phyloP scores from a whole-genome alignment of 768 basidiomycete species.

The Macrocybe gigantea region DNA sequence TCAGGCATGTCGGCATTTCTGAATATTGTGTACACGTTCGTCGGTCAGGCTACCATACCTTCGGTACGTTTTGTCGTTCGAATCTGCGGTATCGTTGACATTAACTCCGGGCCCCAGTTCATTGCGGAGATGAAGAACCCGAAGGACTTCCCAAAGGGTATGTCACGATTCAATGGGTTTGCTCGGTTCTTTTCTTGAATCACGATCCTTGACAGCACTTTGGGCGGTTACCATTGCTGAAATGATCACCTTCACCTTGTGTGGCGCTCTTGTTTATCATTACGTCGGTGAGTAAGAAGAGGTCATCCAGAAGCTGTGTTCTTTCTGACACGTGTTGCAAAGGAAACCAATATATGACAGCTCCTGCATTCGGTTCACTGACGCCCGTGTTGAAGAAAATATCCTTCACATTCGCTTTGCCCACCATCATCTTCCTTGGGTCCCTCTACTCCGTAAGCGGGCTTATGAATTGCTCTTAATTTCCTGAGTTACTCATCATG shows the following conservation, averaged over 20 bases:
- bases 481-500: too few relatives aligned
- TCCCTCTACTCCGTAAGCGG: slow-evolving; percentile 33
- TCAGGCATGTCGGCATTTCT: slow-evolving; percentile 39
- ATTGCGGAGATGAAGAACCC: slow-evolving; percentile 45
- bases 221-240: slow-evolving; percentile 39
- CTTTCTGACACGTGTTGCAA: slow-evolving; percentile 27
- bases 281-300: slow-evolving; percentile 34
- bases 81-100: not conserved
- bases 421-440: slow-evolving; percentile 39
- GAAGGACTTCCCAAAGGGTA: slow-evolving; percentile 38
- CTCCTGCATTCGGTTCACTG: slow-evolving; percentile 38
- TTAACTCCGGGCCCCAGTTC: slow-evolving; percentile 18
- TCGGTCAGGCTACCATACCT: slow-evolving; percentile 39
- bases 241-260: slow-evolving; percentile 34
- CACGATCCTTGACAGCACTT: slow-evolving; percentile 20
- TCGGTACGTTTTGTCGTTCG: slow-evolving; percentile 17
- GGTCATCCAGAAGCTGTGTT: slow-evolving; percentile 36
- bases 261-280: slow-evolving; percentile 39
- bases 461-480: not conserved
- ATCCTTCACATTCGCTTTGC: slow-evolving; percentile 40
- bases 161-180: not conserved
- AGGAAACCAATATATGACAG: slow-evolving; percentile 40
- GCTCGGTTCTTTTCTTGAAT: not conserved
- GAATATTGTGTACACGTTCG: slow-evolving; percentile 40
- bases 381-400: slow-evolving; percentile 32